A percentile compares a stretch with the other conserved stretches of the same genome.
Evolutionary conservation across 2,329 filamentous ascomycete species (phyloP).

Genomic region (Colletotrichum spaethianum): DNA sequence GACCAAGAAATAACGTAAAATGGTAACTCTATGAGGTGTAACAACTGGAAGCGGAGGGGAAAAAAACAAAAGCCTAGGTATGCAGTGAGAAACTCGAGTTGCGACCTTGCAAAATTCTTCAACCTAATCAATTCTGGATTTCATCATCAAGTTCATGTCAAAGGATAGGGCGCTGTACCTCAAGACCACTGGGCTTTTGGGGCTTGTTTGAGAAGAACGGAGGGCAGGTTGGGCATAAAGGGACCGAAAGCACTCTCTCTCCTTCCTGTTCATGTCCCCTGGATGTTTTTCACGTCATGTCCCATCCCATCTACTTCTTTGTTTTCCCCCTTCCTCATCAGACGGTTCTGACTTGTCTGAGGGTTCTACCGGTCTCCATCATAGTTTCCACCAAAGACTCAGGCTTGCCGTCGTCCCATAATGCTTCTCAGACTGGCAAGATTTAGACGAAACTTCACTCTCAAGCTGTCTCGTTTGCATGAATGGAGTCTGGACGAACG

Average conservation of each 20-base stretch:
- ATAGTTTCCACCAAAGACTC: background rate
- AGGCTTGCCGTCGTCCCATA: no score
- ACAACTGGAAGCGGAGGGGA: no score
- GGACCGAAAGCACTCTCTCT: background rate
- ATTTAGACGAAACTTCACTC: no score
- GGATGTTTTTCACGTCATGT: background rate
- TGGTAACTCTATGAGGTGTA: background rate
- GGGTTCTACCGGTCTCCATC: no score
- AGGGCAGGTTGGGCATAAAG: background rate
- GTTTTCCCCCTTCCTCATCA: background rate
- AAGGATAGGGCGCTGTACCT: conserved; percentile 19
- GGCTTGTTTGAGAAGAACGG: conserved; percentile 3
- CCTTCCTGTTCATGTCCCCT: no score
- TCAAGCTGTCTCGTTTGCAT: background rate
- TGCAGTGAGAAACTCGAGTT: background rate
- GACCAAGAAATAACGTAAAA: background rate
- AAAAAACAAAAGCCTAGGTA: conserved; percentile 12
- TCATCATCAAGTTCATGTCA: conserved; percentile 24
- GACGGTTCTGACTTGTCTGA: background rate
- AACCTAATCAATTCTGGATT: conserved; percentile 1
- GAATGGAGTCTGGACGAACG: background rate
- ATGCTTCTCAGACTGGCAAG: background rate
- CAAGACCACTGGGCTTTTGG: conserved; percentile 9
- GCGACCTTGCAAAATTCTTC: conserved; percentile 10
- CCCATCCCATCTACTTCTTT: background rate